Evolutionary conservation across 192 early-diverging fungal genomes (phyloP).

Genomic region (Bifiguratus adelaidae): DNA sequence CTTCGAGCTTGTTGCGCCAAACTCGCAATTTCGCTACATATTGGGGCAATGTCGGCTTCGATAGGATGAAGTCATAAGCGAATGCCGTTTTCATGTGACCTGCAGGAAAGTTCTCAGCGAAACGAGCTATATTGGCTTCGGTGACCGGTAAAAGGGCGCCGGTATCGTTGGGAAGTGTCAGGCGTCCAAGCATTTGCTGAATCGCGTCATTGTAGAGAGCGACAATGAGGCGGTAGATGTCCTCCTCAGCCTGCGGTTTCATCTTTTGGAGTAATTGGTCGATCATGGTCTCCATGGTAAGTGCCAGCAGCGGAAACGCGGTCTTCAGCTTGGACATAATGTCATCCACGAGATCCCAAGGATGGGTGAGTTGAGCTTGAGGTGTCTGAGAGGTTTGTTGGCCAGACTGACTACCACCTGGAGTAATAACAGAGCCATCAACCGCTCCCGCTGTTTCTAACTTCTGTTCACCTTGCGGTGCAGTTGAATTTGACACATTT

Average conservation of each 20-base stretch:
- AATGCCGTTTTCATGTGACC: constrained; percentile 75
- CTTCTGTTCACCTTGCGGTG: too few relatives aligned
- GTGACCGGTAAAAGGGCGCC: constrained; percentile 55
- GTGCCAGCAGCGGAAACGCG: constrained; percentile 80
- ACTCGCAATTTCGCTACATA: constrained; percentile 80
- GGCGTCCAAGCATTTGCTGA: constrained; percentile 60
- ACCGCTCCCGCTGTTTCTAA: constrained; percentile 10
- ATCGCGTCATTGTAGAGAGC: constrained; percentile 86
- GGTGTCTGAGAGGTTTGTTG: too few relatives aligned
- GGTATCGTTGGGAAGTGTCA: constrained; percentile 47
- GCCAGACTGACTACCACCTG: too few relatives aligned
- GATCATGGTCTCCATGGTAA: constrained; percentile 98
- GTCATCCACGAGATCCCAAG: constrained; percentile 89
- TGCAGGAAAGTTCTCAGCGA: constrained; percentile 78
- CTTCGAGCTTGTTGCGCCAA: constrained; percentile 93
- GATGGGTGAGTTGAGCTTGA: constrained; percentile 46
- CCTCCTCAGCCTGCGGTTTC: constrained; percentile 93
- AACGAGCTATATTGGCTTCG: constrained; percentile 71
- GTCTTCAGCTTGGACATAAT: constrained; percentile 94
- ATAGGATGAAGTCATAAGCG: constrained; percentile 85
- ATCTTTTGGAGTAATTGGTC: constrained; percentile 93
- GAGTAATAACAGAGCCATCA: too few relatives aligned
- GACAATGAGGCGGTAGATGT: constrained; percentile 92
- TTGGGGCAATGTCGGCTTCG: constrained; percentile 72
- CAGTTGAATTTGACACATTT: too few relatives aligned